These are phyloP conservation scores for Boletales sp. DNA, from an alignment of 768 basidiomycete species.

Conservation along the genomic window DNA sequence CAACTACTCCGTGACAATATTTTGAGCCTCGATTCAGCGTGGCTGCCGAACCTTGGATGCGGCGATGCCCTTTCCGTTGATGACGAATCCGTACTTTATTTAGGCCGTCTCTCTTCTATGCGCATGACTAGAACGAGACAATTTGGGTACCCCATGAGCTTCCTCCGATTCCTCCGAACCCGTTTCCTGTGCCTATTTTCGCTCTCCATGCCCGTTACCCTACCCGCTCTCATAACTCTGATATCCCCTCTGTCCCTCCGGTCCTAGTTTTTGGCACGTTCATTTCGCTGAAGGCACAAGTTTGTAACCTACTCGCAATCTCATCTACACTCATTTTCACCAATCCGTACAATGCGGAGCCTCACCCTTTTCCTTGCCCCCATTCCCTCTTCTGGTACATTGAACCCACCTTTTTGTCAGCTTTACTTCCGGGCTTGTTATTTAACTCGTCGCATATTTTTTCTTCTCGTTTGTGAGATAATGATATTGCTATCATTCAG, in stretches of 20 bases:
- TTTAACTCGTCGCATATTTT: conserved; percentile 34
- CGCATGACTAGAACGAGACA: conserved; percentile 24
- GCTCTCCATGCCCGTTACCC: conserved; percentile 23
- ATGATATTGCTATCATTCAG: conserved; percentile 31
- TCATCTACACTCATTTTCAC: conserved; percentile 30
- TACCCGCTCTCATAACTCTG: conserved; percentile 27
- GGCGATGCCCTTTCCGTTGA: conserved; percentile 8
- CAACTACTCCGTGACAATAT: conserved; percentile 28
- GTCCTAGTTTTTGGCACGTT: conserved; percentile 19
- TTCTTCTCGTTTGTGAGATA: conserved; percentile 39
- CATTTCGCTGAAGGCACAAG: conserved; percentile 28
- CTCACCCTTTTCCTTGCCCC: conserved; percentile 10
- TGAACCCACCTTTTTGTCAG: conserved; percentile 16
- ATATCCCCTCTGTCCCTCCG: conserved; percentile 23
- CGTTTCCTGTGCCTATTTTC: conserved; percentile 19
- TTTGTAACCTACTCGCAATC: conserved; percentile 31
- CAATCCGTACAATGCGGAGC: conserved; percentile 11
- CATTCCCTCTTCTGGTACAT: conserved; percentile 14
- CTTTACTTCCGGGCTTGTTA: conserved; percentile 26
- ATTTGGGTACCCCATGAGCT: conserved; percentile 26
- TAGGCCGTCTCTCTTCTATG: conserved; percentile 20
- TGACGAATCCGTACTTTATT: conserved; percentile 16
- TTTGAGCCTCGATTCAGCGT: conserved; percentile 1
- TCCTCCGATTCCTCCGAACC: conserved; percentile 10
- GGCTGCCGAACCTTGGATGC: conserved; percentile 4